Percentiles rank a stretch among this genome's conserved stretches.
These are phyloP conservation scores for Astraeus odoratus DNA, from an alignment of 768 basidiomycete genomes.

Conservation along the genomic window DNA sequence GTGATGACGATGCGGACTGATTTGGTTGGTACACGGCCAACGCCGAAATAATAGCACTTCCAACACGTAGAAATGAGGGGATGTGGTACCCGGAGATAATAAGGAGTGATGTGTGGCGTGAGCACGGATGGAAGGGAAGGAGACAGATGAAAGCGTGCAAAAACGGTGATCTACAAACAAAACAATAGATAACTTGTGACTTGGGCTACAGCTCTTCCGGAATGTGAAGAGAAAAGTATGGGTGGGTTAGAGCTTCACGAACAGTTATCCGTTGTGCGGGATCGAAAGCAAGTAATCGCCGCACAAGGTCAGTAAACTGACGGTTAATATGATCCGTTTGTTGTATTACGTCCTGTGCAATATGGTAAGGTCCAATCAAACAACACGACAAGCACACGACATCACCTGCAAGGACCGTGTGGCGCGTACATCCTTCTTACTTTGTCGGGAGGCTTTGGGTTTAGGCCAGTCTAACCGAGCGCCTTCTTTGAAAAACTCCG, in stretches of 20 bases:
- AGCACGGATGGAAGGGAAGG: conserved; percentile 14
- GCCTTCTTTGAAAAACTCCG: conserved; percentile 90
- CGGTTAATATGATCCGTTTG: conserved; percentile 66
- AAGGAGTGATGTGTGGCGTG: conserved; percentile 16
- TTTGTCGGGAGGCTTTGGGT: conserved; percentile 79
- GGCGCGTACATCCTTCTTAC: conserved; percentile 88
- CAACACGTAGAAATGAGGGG: conserved; percentile 15
- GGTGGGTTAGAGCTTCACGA: conserved; percentile 79
- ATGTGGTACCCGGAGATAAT: conserved; percentile 16
- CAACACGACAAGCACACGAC: conserved; percentile 17
- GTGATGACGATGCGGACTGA: conserved; percentile 24
- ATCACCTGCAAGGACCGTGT: conserved; percentile 70
- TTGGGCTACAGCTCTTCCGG: conserved; percentile 56
- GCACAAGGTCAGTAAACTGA: conserved; percentile 84
- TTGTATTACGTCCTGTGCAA: conserved; percentile 80
- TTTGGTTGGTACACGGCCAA: conserved; percentile 33
- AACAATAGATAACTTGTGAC: conserved; percentile 27
- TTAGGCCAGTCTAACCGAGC: conserved; percentile 89
- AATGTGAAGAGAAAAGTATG: conserved; percentile 70
- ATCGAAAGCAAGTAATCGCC: conserved; percentile 83
- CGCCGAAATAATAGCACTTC: conserved; percentile 31
- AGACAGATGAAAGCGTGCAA: conserved; percentile 8
- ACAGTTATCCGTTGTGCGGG: conserved; percentile 85
- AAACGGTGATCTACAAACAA: conserved; percentile 26
- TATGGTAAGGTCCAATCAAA: conserved; percentile 4